A percentile compares a stretch with the other conserved stretches of the same genome.
These are phyloP conservation scores for Gossypium turneri DNA, from an alignment of 345 rosid species.

Conservation along the genomic window DNA sequence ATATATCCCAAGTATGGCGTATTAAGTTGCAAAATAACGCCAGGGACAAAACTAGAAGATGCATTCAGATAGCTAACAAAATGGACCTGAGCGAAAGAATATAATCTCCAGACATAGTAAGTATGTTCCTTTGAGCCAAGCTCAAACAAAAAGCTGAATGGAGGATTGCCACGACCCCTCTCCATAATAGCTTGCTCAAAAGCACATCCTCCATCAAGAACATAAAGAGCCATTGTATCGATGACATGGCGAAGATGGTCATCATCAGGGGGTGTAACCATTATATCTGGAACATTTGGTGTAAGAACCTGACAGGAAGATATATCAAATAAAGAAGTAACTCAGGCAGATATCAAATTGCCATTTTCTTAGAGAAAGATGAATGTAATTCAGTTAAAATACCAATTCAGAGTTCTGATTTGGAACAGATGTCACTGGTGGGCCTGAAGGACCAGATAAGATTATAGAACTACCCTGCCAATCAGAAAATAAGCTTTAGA, in stretches of 20 bases:
- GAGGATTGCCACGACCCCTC: slow-evolving; percentile 96
- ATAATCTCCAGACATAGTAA: slow-evolving; percentile 97
- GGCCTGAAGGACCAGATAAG: slow-evolving; percentile 97
- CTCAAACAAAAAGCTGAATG: slow-evolving; percentile 87
- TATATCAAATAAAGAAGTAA: not conserved
- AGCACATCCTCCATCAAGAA: slow-evolving; percentile 96
- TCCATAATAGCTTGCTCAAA: slow-evolving; percentile 99
- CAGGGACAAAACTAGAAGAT: not conserved
- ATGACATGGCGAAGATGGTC: slow-evolving; percentile 87
- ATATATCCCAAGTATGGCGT: not conserved
- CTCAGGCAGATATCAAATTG: not conserved
- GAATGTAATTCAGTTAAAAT: not conserved
- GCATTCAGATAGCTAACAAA: not conserved
- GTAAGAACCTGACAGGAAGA: slow-evolving; percentile 70
- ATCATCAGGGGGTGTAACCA: slow-evolving; percentile 77
- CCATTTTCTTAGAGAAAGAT: not conserved
- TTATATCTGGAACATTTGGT: slow-evolving; percentile 97
- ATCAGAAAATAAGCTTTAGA: slow-evolving; percentile 25
- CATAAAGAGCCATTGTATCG: slow-evolving; percentile 94
- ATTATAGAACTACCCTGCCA: slow-evolving; percentile 86
- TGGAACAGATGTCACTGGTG: slow-evolving; percentile 82
- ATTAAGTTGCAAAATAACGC: not conserved
- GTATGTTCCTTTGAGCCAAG: slow-evolving; percentile 97
- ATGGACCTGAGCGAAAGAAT: slow-evolving; percentile 95
- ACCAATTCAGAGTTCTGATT: slow-evolving; percentile 85